phyloP scores from a whole-genome alignment of 2,329 filamentous ascomycete species.

The Paracoccidioides brasiliensis region DNA sequence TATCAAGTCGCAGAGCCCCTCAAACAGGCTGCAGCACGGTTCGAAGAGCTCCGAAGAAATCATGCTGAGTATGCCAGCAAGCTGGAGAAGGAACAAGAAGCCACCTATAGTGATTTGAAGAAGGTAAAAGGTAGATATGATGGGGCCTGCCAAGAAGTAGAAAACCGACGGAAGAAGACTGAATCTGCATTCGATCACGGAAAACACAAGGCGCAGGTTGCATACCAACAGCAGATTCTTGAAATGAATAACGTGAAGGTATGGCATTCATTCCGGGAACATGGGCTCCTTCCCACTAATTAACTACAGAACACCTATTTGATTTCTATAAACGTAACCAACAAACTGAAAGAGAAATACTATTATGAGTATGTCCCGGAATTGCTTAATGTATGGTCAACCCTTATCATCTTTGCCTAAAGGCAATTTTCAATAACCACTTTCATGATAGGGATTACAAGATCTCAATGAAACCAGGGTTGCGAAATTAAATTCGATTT shows the following conservation, averaged over 20 bases:
- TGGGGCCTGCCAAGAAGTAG: conserved; percentile 81
- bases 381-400: conserved; percentile 59
- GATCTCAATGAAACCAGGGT: conserved; percentile 85
- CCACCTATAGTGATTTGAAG: conserved; percentile 68
- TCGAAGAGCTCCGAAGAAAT: conserved; percentile 84
- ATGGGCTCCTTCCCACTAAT: conserved; percentile 15
- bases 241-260: conserved; percentile 93
- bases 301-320: conserved; percentile 74
- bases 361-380: conserved; percentile 96
- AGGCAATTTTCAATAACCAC: not conserved
- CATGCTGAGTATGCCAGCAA: conserved; percentile 81
- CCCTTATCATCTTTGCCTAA: not conserved
- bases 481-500: conserved; percentile 68
- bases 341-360: conserved; percentile 94
- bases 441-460: conserved; percentile 50
- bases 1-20: conserved; percentile 75
- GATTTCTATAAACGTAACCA: conserved; percentile 90
- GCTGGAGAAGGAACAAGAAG: conserved; percentile 78
- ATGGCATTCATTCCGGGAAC: not conserved
- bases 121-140: conserved; percentile 94
- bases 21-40: conserved; percentile 57
- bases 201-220: conserved; percentile 78
- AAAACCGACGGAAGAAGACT: conserved; percentile 85
- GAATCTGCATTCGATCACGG: conserved; percentile 78
- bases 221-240: conserved; percentile 79